Percentiles rank a stretch among this genome's conserved stretches.
Conservation (phyloP, 169 alveolate species). For the Amoebophrya sp. region DNA sequence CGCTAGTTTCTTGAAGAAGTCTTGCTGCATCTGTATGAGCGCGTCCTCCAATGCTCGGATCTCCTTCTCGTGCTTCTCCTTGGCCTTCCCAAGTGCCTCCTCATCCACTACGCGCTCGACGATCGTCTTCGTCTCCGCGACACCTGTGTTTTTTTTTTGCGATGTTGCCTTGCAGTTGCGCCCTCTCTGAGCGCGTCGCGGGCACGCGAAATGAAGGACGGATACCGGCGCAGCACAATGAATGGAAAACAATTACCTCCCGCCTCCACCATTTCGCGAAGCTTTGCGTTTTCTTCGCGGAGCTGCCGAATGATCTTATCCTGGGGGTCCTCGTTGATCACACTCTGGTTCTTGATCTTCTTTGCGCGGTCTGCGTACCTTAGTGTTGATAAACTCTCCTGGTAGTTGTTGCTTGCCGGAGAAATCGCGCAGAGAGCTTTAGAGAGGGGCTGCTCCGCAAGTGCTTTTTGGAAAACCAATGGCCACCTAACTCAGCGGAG, state of each 20-base stretch:
- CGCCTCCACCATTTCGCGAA: slow-evolving; percentile 18
- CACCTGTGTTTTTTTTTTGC: too few relatives aligned
- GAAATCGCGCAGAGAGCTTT: slow-evolving; percentile 60
- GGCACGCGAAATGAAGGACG: too few relatives aligned
- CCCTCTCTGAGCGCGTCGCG: too few relatives aligned
- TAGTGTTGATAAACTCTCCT: slow-evolving; percentile 62
- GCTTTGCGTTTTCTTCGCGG: slow-evolving; percentile 37
- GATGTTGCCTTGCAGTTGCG: too few relatives aligned
- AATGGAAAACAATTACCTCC: too few relatives aligned
- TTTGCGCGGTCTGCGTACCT: slow-evolving; percentile 75
- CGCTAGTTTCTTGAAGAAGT: slow-evolving; percentile 19
- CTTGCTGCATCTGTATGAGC: slow-evolving; percentile 22
- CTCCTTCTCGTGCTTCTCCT: slow-evolving; percentile 26
- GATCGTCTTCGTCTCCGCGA: too few relatives aligned
- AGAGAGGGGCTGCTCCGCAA: too few relatives aligned
- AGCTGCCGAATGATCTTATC: slow-evolving; percentile 64
- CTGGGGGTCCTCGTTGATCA: slow-evolving; percentile 64
- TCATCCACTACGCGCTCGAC: neutral
- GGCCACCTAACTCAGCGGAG: too few relatives aligned
- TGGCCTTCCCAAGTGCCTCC: slow-evolving; percentile 6
- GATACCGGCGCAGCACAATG: too few relatives aligned
- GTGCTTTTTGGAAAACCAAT: too few relatives aligned
- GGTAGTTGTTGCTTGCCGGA: slow-evolving; percentile 65
- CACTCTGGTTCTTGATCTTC: slow-evolving; percentile 62
- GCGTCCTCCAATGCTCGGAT: slow-evolving; percentile 18